Conservation (phyloP, 352 stramenopile species). For the Phytophthora melonis region DNA sequence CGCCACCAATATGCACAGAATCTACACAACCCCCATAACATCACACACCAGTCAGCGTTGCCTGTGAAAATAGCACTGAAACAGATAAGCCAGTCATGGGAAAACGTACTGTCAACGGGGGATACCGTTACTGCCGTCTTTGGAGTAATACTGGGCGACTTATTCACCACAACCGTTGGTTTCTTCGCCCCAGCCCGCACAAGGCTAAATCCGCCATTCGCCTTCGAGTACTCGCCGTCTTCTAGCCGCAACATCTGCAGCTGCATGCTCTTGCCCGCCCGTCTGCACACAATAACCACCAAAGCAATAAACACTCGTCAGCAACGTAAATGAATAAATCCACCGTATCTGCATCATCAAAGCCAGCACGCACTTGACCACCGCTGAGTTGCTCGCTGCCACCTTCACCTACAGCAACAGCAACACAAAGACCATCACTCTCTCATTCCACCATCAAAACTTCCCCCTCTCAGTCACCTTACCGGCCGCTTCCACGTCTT, state of each 20-base stretch:
- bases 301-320: neutral
- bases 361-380: neutral
- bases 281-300: neutral
- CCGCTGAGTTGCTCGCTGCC: conserved; percentile 17
- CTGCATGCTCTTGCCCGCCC: conserved; percentile 51
- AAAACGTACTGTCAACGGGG: conserved; percentile 5
- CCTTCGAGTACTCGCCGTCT: conserved; percentile 81
- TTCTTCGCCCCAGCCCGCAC: conserved; percentile 59
- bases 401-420: conserved; percentile 39
- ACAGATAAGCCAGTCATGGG: neutral
- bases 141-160: neutral
- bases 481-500: conserved; percentile 52
- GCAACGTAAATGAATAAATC: neutral
- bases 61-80: neutral
- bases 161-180: neutral
- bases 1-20: conserved; percentile 53
- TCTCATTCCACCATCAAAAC: neutral
- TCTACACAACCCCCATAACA: conserved; percentile 28
- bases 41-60: conserved; percentile 1
- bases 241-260: conserved; percentile 64
- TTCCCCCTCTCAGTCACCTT: neutral
- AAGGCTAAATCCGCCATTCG: conserved; percentile 76
- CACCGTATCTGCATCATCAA: neutral
- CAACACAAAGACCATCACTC: conserved; percentile 7
- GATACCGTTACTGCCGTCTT: conserved; percentile 21